Base-by-base conservation (phyloP, 345 rosid species). In the Microthlaspi erraticum region DNA sequence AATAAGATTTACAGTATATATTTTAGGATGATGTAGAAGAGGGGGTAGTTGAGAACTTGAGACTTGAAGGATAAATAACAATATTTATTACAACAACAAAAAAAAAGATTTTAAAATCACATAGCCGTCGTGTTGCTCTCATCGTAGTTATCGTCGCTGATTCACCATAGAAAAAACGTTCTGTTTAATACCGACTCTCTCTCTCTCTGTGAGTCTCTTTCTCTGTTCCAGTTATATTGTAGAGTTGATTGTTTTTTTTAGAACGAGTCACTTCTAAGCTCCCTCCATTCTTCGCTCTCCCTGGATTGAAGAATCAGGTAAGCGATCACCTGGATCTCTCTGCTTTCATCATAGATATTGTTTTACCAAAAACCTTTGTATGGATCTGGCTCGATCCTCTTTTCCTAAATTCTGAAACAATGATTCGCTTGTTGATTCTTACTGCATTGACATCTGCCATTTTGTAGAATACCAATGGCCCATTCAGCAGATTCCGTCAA, bases 401-500 rank as follows among this genome's bases (percentile, higher is more conserved):
- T 26, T 26, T 26, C 26, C 2, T 23, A 23, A 23, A 3, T 23
- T 23, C 26, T 23, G 4, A 26, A 26, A 26, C 29, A 26, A 26
- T 26, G 29, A 26, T 26, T 26, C 29, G 3, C 17, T 38, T 29
- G 70, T 48, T 65, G 66, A 42, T 41, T 42, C 33, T 59, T 8
- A n/a, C 66, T 32, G 50, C 14, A 36, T 52, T 18, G 2, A 59
- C 46, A 29, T 16, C 52, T 51, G 34, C 37, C 48, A 29, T 74
- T 67, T 43, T 68, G 45, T 46, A 75, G 75, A 69, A 49, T 41
- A 8, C 2, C 1, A 3, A 91, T 89, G 96, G 92, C 92, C 53
- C 86, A 86, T 31, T 71, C 75, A 31, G 60, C 86, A 45, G 91
- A 92, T 64, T 84, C 83, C 23, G 75, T 93, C 49, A 87, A 88